Base-by-base conservation (phyloP, 148 eudicot genomes). In the Linanthus parryae region DNA sequence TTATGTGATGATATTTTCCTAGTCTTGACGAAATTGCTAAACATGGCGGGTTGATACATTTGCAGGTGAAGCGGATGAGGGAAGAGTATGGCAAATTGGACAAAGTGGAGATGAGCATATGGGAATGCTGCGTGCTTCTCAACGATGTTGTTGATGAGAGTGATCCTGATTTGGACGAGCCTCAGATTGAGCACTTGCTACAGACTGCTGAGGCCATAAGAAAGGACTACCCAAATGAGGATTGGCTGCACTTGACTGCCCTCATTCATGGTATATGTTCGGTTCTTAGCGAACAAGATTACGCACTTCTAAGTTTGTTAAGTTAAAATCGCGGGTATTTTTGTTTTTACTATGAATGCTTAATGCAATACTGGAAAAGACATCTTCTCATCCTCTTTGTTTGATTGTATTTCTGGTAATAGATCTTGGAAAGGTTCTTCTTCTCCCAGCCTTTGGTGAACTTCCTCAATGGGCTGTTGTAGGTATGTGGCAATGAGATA, bases 391-490 rank as follows among this genome's bases (percentile, higher is more conserved):
- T n/a, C 13, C 9, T n/a, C 37, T n/a, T 34, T 12, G 37, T 34
- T 19, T 19, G 46, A 85, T 47, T 88, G 82, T n/a, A n/a, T n/a
- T 25, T n/a, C n/a, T n/a, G n/a, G n/a, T 37, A 19, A 37, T n/a
- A n/a, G n/a, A n/a, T 64, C 95, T 85, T 13, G 95, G 95, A 14
- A 85, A 85, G 60, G 95, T 85, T 37, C 79, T 85, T 15, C 67
- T 67, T 42, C 88, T 64, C 54, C 95, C 85, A 0, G 64, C 46
- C 25, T 85, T 85, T 35, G 95, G 95, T 14, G 83, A 8, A 22
- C 85, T 85, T 39, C 95, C 95, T 8, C 95, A 85, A 63, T 85
- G 95, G 89, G 95, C 95, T 6, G 95, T 85, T 44, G 95, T 85
- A 0, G 95, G 74, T 69, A n/a, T 63, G 74, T 65, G 25, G 58